These are phyloP conservation scores for Beauveria sp. DNA, from an alignment of 2,329 filamentous ascomycete species.

Conservation along the genomic window DNA sequence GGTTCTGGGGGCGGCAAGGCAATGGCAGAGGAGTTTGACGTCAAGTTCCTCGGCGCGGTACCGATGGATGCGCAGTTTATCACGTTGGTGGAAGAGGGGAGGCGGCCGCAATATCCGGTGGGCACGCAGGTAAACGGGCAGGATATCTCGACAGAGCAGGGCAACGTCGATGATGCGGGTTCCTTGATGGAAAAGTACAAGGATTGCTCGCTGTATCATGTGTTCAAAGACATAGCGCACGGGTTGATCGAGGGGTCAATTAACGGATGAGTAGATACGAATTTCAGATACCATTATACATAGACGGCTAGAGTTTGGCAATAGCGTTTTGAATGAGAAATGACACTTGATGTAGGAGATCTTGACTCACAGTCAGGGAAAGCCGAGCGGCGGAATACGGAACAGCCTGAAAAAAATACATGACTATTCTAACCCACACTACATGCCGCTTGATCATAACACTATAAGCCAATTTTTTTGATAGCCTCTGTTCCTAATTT, in stretches of 20 bases:
- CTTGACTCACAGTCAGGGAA: too few species aligned
- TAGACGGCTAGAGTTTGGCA: background rate
- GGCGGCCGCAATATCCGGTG: slow-evolving; percentile 57
- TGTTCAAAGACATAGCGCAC: slow-evolving; percentile 59
- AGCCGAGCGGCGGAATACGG: too few species aligned
- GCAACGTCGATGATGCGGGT: slow-evolving; percentile 17
- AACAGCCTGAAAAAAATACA: too few species aligned
- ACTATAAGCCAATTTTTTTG: too few species aligned
- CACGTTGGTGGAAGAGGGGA: slow-evolving; percentile 70
- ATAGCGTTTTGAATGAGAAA: background rate
- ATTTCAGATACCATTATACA: background rate
- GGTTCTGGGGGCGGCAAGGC: slow-evolving; percentile 80
- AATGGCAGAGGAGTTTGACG: slow-evolving; percentile 80
- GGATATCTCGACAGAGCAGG: slow-evolving; percentile 36
- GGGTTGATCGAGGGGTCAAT: slow-evolving; percentile 25
- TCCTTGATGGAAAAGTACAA: slow-evolving; percentile 64
- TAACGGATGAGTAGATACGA: background rate
- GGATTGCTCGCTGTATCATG: slow-evolving; percentile 59
- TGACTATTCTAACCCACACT: too few species aligned
- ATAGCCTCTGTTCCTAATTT: too few species aligned
- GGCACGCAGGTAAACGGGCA: slow-evolving; percentile 56
- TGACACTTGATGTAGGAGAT: background rate
- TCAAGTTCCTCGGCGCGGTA: slow-evolving; percentile 77
- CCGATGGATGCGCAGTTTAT: slow-evolving; percentile 93
- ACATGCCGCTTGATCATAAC: too few species aligned